Evolutionary conservation across 2,329 filamentous ascomycete species (phyloP).

Genomic region (Pleoardoris graminearum): DNA sequence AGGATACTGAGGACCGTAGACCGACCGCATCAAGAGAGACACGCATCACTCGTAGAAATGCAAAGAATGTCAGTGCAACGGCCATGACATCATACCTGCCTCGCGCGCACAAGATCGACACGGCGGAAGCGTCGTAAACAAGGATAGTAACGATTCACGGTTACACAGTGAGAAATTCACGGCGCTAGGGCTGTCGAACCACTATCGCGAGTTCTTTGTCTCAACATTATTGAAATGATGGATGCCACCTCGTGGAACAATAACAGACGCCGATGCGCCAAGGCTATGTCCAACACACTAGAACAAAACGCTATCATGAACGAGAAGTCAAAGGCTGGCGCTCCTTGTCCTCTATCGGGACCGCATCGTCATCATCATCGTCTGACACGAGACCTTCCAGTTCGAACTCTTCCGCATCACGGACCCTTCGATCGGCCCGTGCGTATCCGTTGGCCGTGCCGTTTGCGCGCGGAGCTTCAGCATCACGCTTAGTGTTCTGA

Average conservation of each 20-base stretch:
- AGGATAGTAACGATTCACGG: not conserved
- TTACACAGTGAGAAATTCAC: not conserved
- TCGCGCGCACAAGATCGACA: not conserved
- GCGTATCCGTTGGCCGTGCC: slow-evolving; percentile 45
- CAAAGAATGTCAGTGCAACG: not conserved
- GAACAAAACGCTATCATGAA: slow-evolving; percentile 12
- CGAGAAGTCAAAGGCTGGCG: slow-evolving; percentile 20
- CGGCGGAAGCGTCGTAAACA: not conserved
- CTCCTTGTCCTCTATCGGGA: slow-evolving; percentile 33
- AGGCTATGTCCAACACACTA: not conserved
- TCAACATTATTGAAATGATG: not conserved
- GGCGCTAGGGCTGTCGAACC: not conserved
- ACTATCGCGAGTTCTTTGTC: not conserved
- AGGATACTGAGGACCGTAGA: too few relatives aligned
- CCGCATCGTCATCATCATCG: slow-evolving; percentile 77
- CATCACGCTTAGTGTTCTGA: slow-evolving; percentile 39
- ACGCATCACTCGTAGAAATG: not conserved
- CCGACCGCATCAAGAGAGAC: too few relatives aligned
- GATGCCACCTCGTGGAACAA: not conserved
- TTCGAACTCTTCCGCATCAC: slow-evolving; percentile 91
- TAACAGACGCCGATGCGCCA: not conserved
- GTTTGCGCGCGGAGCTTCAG: slow-evolving; percentile 40
- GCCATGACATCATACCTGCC: not conserved
- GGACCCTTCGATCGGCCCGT: slow-evolving; percentile 62
- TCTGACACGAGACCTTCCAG: slow-evolving; percentile 82